Base-by-base conservation (phyloP, 768 basidiomycete species). In the Bullera alba region DNA sequence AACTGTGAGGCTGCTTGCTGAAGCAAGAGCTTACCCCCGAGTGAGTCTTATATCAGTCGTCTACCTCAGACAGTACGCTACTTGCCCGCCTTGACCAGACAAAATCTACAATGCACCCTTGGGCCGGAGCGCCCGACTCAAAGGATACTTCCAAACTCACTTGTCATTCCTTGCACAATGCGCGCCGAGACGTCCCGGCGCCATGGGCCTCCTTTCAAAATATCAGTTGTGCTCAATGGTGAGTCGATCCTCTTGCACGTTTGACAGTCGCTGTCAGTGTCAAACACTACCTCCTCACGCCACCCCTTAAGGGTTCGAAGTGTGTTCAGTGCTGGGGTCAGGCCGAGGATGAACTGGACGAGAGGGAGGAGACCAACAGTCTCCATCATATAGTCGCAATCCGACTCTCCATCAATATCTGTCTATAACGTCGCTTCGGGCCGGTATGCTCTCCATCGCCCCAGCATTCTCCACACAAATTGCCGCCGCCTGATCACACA, bases 391-490 rank as follows among this genome's bases (percentile, higher is more conserved):
- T 14, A 14, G 10, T 39, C 8, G 8, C 37, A 21, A 39, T 39
- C 12, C 8, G 19, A 39, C 37, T 39, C 12, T 21, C 8, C 6
- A 8, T 28, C 12, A 21, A 43, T 6, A n/a, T 28, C 42, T 7
- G 6, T 7, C 35, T 3, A 21, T 8, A 12, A 58, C 57, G 14
- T 54, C 48, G 1, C 22, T 42, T 30, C 42, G 19, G 1, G 57
- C 32, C 7, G 57, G 37, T 10, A 39, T 35, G 27, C 67, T 69
- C 34, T 70, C 70, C 61, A 64, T 65, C 2, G 70, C 70, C 10
- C 70, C 70, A 27, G 61, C 46, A 28, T 54, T 67, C 49, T 72
- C 70, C n/a, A 72, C 68, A 36, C 70, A 72, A 26, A 70, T 67
- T 17, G 70, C 67, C 30, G 68, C 70, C 14, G 70, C 70, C 69